Evolutionary conservation across 306 rosid genomes (phyloP).

Genomic region (Carpinus fangiana): DNA sequence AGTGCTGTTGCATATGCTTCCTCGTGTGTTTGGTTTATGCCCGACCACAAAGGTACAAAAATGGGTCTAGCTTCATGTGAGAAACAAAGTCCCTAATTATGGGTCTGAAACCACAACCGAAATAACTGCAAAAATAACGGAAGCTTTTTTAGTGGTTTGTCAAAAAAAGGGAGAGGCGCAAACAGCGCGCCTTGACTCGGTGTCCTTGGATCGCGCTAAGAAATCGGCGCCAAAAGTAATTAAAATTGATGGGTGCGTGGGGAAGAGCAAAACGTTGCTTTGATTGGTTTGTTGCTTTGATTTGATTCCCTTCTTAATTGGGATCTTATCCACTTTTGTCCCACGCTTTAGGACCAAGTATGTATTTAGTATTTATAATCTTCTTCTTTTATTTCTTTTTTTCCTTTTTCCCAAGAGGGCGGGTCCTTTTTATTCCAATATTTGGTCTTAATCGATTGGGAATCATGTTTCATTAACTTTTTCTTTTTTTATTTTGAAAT

Average conservation of each 20-base stretch:
- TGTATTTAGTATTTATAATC: background rate
- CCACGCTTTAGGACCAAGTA: constrained; percentile 42
- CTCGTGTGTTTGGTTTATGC: constrained; percentile 35
- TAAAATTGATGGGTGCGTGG: background rate
- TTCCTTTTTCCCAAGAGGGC: too few relatives aligned
- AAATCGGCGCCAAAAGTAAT: constrained; percentile 46
- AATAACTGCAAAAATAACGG: constrained; percentile 9
- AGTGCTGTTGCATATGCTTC: constrained; percentile 20
- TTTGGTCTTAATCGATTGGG: too few relatives aligned
- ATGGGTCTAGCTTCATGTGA: constrained; percentile 22
- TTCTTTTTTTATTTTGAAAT: too few relatives aligned
- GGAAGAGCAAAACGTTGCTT: constrained; percentile 23
- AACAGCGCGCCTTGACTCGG: constrained; percentile 42
- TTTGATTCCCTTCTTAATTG: constrained; percentile 29
- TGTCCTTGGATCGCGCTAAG: constrained; percentile 49
- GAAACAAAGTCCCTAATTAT: constrained; percentile 32
- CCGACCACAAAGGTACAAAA: constrained; percentile 24
- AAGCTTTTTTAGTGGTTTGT: constrained; percentile 13
- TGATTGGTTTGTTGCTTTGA: constrained; percentile 28
- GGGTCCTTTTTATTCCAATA: too few relatives aligned
- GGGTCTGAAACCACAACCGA: constrained; percentile 18
- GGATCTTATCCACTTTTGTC: constrained; percentile 35
- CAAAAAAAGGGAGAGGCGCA: constrained; percentile 53
- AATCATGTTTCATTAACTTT: too few relatives aligned
- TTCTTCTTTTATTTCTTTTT: too few relatives aligned